These are phyloP conservation scores for Aureobasidium sp. DNA, from an alignment of 2,329 filamentous ascomycete genomes.

Conservation along the genomic window DNA sequence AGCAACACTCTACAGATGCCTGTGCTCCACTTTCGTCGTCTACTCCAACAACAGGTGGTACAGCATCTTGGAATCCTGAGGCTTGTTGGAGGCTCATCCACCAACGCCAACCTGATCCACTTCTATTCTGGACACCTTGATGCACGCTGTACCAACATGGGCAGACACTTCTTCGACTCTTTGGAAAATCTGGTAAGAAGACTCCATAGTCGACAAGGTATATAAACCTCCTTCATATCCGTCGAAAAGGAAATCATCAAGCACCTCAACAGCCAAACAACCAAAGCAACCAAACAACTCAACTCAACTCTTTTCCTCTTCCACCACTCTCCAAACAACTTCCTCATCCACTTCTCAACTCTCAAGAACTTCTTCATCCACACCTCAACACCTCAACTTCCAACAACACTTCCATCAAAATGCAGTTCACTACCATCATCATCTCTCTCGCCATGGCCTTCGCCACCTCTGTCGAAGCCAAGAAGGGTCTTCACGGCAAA, in stretches of 20 bases:
- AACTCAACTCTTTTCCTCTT: background rate
- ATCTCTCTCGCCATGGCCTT: background rate
- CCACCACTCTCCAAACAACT: background rate
- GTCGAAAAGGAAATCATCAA: background rate
- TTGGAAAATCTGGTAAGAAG: background rate
- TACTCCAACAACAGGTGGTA: background rate
- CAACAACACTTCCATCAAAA: background rate
- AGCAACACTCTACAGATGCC: background rate
- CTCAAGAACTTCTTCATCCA: background rate
- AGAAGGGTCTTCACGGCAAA: slow-evolving; percentile 4
- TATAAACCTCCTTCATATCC: background rate
- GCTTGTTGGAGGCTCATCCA: background rate
- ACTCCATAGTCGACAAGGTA: background rate
- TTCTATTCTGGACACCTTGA: background rate
- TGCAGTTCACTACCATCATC: background rate
- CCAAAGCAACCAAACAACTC: background rate
- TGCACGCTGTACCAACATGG: background rate
- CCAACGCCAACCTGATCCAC: background rate
- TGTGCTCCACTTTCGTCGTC: background rate
- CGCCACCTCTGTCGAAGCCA: background rate
- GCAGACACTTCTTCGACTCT: background rate
- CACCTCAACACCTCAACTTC: background rate
- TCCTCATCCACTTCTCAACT: background rate
- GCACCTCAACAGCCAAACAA: background rate
- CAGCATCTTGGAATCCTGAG: background rate